Evolutionary conservation across 495 filamentous ascomycete species (phyloP).

Genomic region (Penicillium maclennaniae): DNA sequence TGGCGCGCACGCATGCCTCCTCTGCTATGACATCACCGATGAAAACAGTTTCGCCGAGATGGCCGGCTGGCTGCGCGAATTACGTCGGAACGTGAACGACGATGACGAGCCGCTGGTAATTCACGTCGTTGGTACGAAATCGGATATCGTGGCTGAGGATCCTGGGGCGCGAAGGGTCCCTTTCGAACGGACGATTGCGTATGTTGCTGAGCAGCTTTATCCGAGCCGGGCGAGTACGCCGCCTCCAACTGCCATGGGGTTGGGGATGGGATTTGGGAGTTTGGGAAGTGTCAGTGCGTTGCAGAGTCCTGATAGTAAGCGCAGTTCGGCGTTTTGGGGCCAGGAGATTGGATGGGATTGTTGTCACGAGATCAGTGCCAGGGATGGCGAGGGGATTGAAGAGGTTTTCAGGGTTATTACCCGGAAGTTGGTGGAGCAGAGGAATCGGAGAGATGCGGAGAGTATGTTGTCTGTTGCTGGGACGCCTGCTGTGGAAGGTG

Average conservation of each 20-base stretch:
- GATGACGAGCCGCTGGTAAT: slow-evolving; percentile 68
- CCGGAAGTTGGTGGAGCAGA: slow-evolving; percentile 90
- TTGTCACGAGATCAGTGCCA: slow-evolving; percentile 93
- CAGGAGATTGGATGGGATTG: slow-evolving; percentile 93
- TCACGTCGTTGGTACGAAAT: slow-evolving; percentile 94
- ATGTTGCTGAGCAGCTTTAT: slow-evolving; percentile 85
- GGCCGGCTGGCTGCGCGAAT: slow-evolving; percentile 83
- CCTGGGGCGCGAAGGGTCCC: slow-evolving; percentile 74
- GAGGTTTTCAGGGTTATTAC: slow-evolving; percentile 96
- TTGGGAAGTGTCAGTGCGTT: slow-evolving; percentile 37
- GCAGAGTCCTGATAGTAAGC: slow-evolving; percentile 67
- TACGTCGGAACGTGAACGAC: slow-evolving; percentile 60
- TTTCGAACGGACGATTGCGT: slow-evolving; percentile 91
- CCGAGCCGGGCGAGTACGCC: slow-evolving; percentile 61
- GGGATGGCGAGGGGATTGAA: slow-evolving; percentile 93
- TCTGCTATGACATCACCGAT: slow-evolving; percentile 93
- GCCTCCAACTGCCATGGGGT: slow-evolving; percentile 51
- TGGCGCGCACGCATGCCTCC: slow-evolving; percentile 87
- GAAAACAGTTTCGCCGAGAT: slow-evolving; percentile 85
- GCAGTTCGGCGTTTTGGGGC: slow-evolving; percentile 82
- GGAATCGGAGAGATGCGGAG: slow-evolving; percentile 58
- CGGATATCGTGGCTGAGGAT: slow-evolving; percentile 80
- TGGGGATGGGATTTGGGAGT: slow-evolving; percentile 19
- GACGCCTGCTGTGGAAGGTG: slow-evolving; percentile 31
- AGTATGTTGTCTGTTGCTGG: slow-evolving; percentile 41